Percentiles rank a stretch among this genome's conserved stretches.
These are phyloP conservation scores for Fragaria iinumae DNA, from an alignment of 306 rosid genomes.

Conservation along the genomic window DNA sequence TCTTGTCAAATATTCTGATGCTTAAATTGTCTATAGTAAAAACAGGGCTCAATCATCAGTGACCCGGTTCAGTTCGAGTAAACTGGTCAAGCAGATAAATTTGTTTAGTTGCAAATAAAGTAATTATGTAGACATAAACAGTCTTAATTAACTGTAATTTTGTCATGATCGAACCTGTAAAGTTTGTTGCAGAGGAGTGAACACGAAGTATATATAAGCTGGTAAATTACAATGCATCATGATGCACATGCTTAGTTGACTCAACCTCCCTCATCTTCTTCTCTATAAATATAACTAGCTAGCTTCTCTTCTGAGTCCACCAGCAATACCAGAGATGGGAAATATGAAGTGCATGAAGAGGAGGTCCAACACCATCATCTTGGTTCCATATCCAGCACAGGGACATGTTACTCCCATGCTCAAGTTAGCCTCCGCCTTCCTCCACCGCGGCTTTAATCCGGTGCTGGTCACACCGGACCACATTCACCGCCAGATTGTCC, in stretches of 20 bases:
- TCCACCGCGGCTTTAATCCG: slow-evolving; percentile 41
- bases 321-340: slow-evolving; percentile 3
- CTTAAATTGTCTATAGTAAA: too few species aligned
- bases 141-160: too few species aligned
- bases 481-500: slow-evolving; percentile 38
- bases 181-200: too few species aligned
- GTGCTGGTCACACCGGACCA: slow-evolving; percentile 45
- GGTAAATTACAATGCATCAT: background rate
- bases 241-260: slow-evolving; percentile 15
- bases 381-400: slow-evolving; percentile 89
- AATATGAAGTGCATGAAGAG: slow-evolving; percentile 32
- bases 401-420: slow-evolving; percentile 91
- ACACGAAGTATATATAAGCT: too few species aligned
- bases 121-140: too few species aligned
- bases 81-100: too few species aligned
- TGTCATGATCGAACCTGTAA: too few species aligned
- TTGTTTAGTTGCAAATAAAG: too few species aligned
- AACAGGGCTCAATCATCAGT: too few species aligned
- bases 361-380: slow-evolving; percentile 33
- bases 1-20: background rate
- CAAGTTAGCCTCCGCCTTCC: slow-evolving; percentile 49
- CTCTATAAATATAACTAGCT: background rate
- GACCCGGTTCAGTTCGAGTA: too few species aligned
- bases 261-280: background rate
- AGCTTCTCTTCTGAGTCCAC: background rate